Conservation (phyloP, 768 basidiomycete species). For the Collybiopsis confluens region DNA sequence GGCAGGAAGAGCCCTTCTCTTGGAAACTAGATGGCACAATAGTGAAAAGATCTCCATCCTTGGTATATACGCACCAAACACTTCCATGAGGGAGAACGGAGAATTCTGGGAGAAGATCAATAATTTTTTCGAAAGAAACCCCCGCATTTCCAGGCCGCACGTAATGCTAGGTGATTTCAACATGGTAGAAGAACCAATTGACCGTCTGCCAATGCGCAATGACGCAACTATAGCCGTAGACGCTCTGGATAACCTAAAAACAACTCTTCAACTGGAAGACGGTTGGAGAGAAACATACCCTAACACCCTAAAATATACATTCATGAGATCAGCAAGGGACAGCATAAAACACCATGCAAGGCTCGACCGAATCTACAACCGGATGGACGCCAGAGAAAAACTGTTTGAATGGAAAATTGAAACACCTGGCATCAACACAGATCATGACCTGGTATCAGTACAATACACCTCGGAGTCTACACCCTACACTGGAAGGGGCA, state of each 20-base stretch:
- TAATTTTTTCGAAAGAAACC: conserved; percentile 7
- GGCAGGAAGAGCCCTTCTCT: conserved; percentile 21
- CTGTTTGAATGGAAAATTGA: conserved; percentile 23
- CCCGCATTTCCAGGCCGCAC: conserved; percentile 19
- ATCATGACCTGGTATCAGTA: conserved; percentile 27
- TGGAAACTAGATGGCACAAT: conserved; percentile 17
- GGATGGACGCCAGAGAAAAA: not conserved
- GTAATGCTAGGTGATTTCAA: conserved; percentile 40
- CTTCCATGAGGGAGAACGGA: conserved; percentile 16
- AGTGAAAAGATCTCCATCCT: conserved; percentile 19
- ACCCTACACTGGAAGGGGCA: conserved; percentile 25
- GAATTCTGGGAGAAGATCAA: conserved; percentile 25
- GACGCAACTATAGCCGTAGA: conserved; percentile 14
- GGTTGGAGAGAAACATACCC: conserved; percentile 29
- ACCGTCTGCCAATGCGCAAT: conserved; percentile 23
- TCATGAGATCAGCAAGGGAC: conserved; percentile 10
- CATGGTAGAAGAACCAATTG: conserved; percentile 33
- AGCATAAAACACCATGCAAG: conserved; percentile 18
- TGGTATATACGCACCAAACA: conserved; percentile 33
- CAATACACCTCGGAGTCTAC: conserved; percentile 14
- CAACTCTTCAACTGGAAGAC: conserved; percentile 17
- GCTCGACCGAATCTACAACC: conserved; percentile 33
- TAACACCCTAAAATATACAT: conserved; percentile 21
- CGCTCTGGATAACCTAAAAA: conserved; percentile 20
- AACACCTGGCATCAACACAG: conserved; percentile 18